Conservation (phyloP, 495 filamentous ascomycete genomes). For the Tirmania nivea region DNA sequence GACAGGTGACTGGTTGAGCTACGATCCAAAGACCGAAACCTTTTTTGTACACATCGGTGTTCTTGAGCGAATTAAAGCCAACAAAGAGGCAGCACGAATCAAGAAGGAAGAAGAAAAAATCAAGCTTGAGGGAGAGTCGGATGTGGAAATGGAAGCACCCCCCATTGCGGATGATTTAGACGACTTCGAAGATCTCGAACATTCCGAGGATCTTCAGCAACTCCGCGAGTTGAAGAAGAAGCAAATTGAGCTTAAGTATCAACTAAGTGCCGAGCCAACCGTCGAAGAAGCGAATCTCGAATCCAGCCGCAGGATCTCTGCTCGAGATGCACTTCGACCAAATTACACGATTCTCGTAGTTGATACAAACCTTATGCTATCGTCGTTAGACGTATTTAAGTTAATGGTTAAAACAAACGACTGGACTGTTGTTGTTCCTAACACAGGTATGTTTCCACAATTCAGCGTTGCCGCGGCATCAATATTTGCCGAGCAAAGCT, state of each 20-base stretch:
- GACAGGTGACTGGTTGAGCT: constrained; percentile 8
- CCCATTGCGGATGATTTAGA: neutral
- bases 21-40: neutral
- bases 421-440: constrained; percentile 17
- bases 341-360: constrained; percentile 17
- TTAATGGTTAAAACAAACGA: constrained; percentile 9
- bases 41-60: constrained; percentile 11
- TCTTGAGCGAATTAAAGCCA: constrained; percentile 7
- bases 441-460: constrained; percentile 10
- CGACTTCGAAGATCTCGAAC: neutral
- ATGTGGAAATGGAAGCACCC: neutral
- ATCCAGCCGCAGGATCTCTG: neutral
- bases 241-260: neutral
- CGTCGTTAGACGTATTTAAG: constrained; percentile 13
- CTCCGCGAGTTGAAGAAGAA: neutral
- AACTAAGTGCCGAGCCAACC: neutral
- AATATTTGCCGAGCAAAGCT: neutral
- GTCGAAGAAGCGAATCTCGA: neutral
- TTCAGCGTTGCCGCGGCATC: no score
- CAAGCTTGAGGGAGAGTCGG: neutral
- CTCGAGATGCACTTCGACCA: neutral
- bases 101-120: neutral
- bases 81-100: neutral
- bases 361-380: constrained; percentile 16
- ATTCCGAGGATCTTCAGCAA: neutral